Evolutionary conservation across 495 filamentous ascomycete species (phyloP), one percentile per base, ranked within the genome.

Genomic region (Neurospora sp.): DNA sequence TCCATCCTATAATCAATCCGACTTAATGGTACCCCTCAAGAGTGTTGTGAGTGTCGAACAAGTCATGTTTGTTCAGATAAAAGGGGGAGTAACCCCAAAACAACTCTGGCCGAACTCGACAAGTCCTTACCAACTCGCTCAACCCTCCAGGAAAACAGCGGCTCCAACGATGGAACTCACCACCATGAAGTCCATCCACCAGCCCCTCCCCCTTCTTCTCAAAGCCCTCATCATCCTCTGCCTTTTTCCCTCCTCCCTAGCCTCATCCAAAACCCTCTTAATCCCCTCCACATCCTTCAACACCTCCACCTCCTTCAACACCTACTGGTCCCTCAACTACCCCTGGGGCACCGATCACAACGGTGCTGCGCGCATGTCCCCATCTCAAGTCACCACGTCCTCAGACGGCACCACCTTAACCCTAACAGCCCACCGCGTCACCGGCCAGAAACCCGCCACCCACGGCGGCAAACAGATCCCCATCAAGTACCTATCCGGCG

Each of bases 321-420:
- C 82, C 9, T 85, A 86, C 76, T 89, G 88, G 81, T 77, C 74
- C 75, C 87, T 88, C 81, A 83, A 86, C 79, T 89, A 85, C 75
- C 82, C 84, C 78, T 83, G 76, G 78, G 78, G 79, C 39, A 81
- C 74, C 39, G 82, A 84, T 74, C 86, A 86, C 79, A 90, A 89
- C 76, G 88, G 88, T 39, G 86, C 83, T 0, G 88, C 88, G 4
- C 86, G 87, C 54, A 90, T 89, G 88, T 78, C 84, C 76, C 78
- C 79, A 23, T 62, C 70, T 10, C 82, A 85, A 39, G 80, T 85
- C 39, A 39, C 73, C 14, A 78, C 85, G 38, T 75, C 79, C 3
- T 14, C 20, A 7, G 48, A 59, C 5, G 70, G 79, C 70, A 82
- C 81, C 20, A 78, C 78, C 69, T 71, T 86, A n/a, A 86, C 83